Base-by-base conservation (phyloP, 371 early-diverging fungal species). In the Mortierella sp. region DNA sequence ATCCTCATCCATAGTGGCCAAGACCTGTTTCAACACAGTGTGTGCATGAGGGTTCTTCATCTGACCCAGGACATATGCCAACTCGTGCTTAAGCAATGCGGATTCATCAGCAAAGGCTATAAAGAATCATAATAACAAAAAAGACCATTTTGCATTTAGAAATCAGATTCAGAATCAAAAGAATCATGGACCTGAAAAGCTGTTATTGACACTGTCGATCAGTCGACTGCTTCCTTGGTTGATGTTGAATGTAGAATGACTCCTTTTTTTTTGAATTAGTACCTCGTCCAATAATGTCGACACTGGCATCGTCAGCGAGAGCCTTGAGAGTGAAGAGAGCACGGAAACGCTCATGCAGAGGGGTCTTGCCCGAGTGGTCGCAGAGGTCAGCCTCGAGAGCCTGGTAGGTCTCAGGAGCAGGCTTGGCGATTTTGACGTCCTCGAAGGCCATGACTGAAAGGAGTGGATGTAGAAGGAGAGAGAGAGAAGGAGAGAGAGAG, bases 1-100 rank as follows among this genome's bases (percentile, higher is more conserved):
- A 81, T 97, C 95, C 84, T 98, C 94, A 0, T 85, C 70, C 54
- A 80, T 73, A 72, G 96, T 85, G 39, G 85, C 86, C n/a, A 98
- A 85, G 11, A 98, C 94, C 12, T 70, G 54, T 64, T 78, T 76
- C 22, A 99, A 90, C 22, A 90, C 85, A 0, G 90, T 88, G 55
- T 97, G 92, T 24, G 99, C 96, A n/a, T 85, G 77, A 40, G 88
- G 87, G 78, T 95, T 94, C 79, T 93, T 91, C 93, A 98, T 99
- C 87, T 99, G 99, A 64, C 99, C 99, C 68, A 99, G 89, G 64
- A 97, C 97, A 86, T 99, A 99, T 65, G 99, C 99, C 55, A 99
- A 86, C 87, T 99, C 99, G 84, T 99, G 99, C 86, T 98, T 97
- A 66, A 99, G 90, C 59, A 99, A 89, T 47, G 96, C 97, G 32